Evolutionary conservation across 768 basidiomycete species (phyloP), one percentile per base, ranked within the genome.

Genomic region (Jaapia argillacea): DNA sequence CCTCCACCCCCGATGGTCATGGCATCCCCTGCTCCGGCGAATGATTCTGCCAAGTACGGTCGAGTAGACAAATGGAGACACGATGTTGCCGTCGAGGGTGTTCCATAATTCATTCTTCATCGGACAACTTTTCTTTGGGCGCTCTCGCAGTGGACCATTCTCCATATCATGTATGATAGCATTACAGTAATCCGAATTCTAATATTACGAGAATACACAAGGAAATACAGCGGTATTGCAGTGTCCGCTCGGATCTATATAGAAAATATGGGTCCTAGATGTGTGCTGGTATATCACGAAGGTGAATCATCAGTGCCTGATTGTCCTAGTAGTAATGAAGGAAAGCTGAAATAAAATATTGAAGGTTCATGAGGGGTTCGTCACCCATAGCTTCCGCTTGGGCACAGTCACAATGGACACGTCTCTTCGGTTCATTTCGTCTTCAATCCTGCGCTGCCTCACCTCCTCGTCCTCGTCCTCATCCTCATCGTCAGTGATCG

Each of bases 31-130:
- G 80, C 82, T 12, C 79, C 78, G 6, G 55, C 70, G 31, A 73
- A 72, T 20, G 86, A 89, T 45, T 64, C 74, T 28, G 69, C 66
- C 26, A 89, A 87, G 56, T 82, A 71, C 48, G 74, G 72, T 6
- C 68, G 74, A 3, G 86, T 90, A 22, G 87, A 90, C 58, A 74
- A 74, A 47, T 90, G 87, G 87, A 76, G 87, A 50, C 78, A 72
- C 48, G 77, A 85, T 52, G 84, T 90, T 36, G 78, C 75, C 14
- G 76, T 82, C 7, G 84, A 84, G 51, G 81, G 79, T n/a, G 68
- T 75, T 45, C 54, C 48, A 21, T 38, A 38, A 45, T 49, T 54
- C 36, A 33, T 36, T 24, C 44, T 10, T 38, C 37, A 33, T 39
- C 12, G 42, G 36, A 47, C 23, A 36, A 18, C 31, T 33, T n/a